Evolutionary conservation across 208 protist species (phyloP), one percentile per base, ranked within the genome.

Genomic region (Angomonas ambiguus): DNA sequence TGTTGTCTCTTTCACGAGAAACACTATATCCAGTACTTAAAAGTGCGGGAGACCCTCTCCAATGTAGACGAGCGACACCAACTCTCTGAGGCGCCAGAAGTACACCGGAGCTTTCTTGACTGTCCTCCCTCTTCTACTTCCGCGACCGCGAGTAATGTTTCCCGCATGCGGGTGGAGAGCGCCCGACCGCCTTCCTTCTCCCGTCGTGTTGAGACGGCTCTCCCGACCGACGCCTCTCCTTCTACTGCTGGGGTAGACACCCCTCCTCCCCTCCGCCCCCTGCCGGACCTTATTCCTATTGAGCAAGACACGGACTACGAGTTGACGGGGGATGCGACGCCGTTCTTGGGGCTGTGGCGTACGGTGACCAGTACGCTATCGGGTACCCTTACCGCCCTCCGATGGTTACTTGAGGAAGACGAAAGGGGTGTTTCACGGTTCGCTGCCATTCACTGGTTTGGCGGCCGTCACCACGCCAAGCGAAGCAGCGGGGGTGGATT

Each of bases 371-470:
- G 58, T 33, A 80, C 71, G 25, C 68, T 79, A 0, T 74, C 71
- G n/a, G 77, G 77, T 16, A 83, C 77, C 16, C 65, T 87, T 20
- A 66, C 63, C 16, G 72, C 80, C n/a, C 68, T 70, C 41, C 72
- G 74, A n/a, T 71, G 71, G 59, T 58, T 87, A n/a, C 51, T 69
- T 2, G 51, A 51, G 10, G 38, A 20, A 2, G 53, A 49, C 51
- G 24, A 67, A 18, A n/a, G n/a, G n/a, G n/a, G n/a, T n/a, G n/a
- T n/a, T n/a, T n/a, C n/a, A n/a, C 30, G 67, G 79, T 59, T 78
- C 68, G 35, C 95, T 97, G 94, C 97, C 10, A 89, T 99, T 30
- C 99, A 99, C 77, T 99, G 97, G 97, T 86, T 93, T 32, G 98
- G 98, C 41, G 98, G 98, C 13, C 75, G 97, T 32, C 93, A 98